Conservation (phyloP, 2,329 filamentous ascomycete species). For the Sporothrix sp. region DNA sequence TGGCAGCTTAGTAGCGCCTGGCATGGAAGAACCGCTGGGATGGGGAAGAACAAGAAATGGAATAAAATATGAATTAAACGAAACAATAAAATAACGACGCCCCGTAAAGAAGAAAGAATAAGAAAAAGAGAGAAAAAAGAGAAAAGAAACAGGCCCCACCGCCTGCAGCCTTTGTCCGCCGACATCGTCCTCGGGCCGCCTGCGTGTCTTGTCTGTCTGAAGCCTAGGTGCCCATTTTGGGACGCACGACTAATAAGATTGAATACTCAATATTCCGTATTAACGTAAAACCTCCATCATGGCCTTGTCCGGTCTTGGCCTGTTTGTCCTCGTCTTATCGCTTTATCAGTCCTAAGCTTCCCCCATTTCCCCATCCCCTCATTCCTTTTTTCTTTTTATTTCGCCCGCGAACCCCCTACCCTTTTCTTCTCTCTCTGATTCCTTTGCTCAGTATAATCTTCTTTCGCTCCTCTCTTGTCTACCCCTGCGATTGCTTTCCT, state of each 20-base stretch:
- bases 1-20: background rate
- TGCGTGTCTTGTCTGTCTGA: background rate
- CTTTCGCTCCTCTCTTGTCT: background rate
- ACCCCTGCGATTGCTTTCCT: background rate
- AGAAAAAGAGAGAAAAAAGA: background rate
- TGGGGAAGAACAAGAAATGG: background rate
- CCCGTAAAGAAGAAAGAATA: background rate
- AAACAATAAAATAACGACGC: too few species aligned
- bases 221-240: background rate
- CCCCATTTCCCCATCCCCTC: background rate
- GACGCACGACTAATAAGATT: slow-evolving; percentile 8
- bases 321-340: background rate
- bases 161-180: slow-evolving; percentile 10
- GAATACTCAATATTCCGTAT: background rate
- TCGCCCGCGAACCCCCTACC: background rate
- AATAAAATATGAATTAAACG: too few species aligned
- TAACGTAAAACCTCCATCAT: too few species aligned
- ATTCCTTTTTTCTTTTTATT: background rate
- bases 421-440: background rate
- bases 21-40: background rate
- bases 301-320: background rate
- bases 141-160: background rate
- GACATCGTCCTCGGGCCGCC: background rate
- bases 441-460: background rate
- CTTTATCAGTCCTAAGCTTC: slow-evolving; percentile 11